Evolutionary conservation across 257 asterid species (phyloP).

Genomic region (Solanum bulbocastanum): DNA sequence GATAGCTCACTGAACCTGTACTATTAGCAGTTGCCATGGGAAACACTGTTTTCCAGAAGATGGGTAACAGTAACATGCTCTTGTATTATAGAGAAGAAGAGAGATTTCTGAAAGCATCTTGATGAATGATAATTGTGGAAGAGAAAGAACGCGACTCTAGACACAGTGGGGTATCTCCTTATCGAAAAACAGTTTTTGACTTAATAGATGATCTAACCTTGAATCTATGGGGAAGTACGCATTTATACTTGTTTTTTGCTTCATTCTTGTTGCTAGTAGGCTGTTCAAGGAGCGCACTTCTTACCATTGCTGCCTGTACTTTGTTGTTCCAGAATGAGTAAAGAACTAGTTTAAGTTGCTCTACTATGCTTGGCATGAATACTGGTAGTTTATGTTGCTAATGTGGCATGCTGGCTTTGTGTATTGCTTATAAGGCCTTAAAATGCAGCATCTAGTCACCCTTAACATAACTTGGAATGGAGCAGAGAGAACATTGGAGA

Average conservation of each 20-base stretch:
- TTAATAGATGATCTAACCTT: neutral
- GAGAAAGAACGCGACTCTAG: neutral
- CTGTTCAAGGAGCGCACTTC: neutral
- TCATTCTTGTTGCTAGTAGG: neutral
- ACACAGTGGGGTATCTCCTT: neutral
- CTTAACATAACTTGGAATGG: neutral
- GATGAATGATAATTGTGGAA: neutral
- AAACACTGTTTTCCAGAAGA: neutral
- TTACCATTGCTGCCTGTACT: neutral
- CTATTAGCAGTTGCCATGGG: too few relatives aligned
- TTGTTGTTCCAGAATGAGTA: neutral
- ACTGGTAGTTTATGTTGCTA: neutral
- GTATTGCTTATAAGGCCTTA: neutral
- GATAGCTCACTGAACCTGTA: neutral
- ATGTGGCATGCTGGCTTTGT: neutral
- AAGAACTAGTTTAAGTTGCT: neutral
- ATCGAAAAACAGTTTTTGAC: neutral
- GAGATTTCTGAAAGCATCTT: neutral
- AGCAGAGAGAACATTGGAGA: neutral
- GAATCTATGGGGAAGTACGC: neutral
- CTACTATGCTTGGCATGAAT: neutral
- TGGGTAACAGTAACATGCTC: neutral
- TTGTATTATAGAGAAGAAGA: neutral
- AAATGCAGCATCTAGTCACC: neutral
- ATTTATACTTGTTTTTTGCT: neutral